These are phyloP conservation scores for Wallacemonas sp. DNA, from an alignment of 208 protist species.

Conservation along the genomic window DNA sequence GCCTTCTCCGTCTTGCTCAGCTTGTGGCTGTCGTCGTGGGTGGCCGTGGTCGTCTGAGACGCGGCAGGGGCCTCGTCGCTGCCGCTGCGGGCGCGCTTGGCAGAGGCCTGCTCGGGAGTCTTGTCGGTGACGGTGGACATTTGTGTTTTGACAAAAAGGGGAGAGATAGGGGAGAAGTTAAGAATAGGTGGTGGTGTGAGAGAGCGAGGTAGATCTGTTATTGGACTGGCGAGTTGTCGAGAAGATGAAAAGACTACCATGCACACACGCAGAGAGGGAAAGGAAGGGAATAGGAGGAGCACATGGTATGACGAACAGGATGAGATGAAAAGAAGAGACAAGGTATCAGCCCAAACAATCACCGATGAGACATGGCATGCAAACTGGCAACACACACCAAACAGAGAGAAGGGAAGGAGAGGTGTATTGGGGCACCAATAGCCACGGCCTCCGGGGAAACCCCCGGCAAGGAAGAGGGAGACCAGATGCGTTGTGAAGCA, in stretches of 20 bases:
- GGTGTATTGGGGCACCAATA: background rate
- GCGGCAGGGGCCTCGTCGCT: constrained; percentile 7
- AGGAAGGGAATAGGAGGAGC: too few species aligned
- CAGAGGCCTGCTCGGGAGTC: constrained; percentile 9
- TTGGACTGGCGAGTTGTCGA: too few species aligned
- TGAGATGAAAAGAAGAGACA: too few species aligned
- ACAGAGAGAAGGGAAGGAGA: background rate
- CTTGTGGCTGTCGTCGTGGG: constrained; percentile 1
- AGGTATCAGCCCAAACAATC: too few species aligned
- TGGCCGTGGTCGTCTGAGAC: constrained; percentile 2
- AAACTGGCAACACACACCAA: background rate
- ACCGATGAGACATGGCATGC: too few species aligned
- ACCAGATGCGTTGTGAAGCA: too few species aligned
- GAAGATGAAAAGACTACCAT: too few species aligned
- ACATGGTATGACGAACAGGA: too few species aligned
- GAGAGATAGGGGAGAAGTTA: background rate
- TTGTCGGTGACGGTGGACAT: constrained; percentile 5
- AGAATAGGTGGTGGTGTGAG: background rate
- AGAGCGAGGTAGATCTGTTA: background rate
- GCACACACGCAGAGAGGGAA: background rate
- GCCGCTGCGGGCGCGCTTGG: constrained; percentile 11
- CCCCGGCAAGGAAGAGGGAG: too few species aligned
- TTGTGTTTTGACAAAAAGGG: background rate
- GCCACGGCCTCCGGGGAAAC: too few species aligned
- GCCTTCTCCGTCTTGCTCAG: constrained; percentile 8